phyloP scores from a whole-genome alignment of 2,329 filamentous ascomycete genomes.

The Cordyceps cicadae region DNA sequence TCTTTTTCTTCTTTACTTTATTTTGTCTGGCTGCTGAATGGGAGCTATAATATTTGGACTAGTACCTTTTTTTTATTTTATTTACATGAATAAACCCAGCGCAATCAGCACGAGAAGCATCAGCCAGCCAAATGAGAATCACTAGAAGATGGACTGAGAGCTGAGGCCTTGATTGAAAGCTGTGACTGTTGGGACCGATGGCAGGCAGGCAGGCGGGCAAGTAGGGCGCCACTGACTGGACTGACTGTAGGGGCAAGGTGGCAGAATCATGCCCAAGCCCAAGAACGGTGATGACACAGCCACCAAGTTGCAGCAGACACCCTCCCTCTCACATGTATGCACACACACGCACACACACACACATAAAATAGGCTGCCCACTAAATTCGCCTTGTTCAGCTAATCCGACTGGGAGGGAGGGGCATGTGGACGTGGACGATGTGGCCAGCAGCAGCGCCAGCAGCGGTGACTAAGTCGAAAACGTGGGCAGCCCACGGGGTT shows the following conservation, averaged over 20 bases:
- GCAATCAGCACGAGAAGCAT: background rate
- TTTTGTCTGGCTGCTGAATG: conserved; percentile 2
- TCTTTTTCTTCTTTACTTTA: conserved; percentile 1
- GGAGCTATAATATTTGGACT: conserved; percentile 14
- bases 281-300: background rate
- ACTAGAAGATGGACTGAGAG: background rate
- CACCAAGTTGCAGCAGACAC: background rate
- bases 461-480: no score
- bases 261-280: background rate
- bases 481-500: conserved; percentile 10
- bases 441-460: no score
- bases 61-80: no score
- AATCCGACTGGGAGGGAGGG: background rate
- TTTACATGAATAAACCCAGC: conserved; percentile 12
- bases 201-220: no score
- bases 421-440: no score
- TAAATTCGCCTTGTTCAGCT: background rate
- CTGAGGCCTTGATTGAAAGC: background rate
- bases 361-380: background rate
- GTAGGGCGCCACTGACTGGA: no score
- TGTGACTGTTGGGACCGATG: background rate
- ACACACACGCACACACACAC: background rate
- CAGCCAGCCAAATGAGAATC: background rate
- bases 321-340: background rate
- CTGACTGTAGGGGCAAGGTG: background rate